These are phyloP conservation scores for Heracleum sosnowskyi DNA, from an alignment of 129 eudicot genomes.

Conservation along the genomic window DNA sequence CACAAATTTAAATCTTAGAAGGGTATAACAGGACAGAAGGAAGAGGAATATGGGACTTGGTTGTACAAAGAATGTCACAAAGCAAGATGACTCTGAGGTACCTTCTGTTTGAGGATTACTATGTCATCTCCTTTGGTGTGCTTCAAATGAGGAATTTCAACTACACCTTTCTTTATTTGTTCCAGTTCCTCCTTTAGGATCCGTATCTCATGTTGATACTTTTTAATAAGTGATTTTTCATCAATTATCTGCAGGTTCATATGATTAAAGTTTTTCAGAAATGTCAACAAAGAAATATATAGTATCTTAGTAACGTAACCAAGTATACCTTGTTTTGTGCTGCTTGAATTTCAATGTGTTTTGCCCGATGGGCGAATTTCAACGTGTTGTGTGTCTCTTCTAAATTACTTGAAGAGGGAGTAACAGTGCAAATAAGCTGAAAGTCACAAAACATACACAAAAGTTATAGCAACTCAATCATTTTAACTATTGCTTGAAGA, in stretches of 20 bases:
- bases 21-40: not conserved
- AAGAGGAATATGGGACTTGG: not conserved
- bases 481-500: not conserved
- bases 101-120: slow-evolving; percentile 80
- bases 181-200: slow-evolving; percentile 79
- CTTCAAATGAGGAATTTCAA: slow-evolving; percentile 59
- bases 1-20: not conserved
- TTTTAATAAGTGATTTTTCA: slow-evolving; percentile 94
- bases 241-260: slow-evolving; percentile 77
- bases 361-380: slow-evolving; percentile 96
- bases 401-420: slow-evolving; percentile 90
- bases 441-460: not conserved
- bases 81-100: slow-evolving; percentile 12
- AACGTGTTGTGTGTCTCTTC: slow-evolving; percentile 96
- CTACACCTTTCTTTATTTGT: slow-evolving; percentile 73
- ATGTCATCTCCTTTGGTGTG: slow-evolving; percentile 67
- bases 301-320: slow-evolving; percentile 13
- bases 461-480: not conserved
- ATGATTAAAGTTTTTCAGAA: slow-evolving; percentile 11
- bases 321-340: slow-evolving; percentile 80
- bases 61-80: not conserved
- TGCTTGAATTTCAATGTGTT: slow-evolving; percentile 91
- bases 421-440: slow-evolving; percentile 86
- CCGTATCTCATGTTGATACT: slow-evolving; percentile 92
- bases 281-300: not conserved